Base-by-base conservation (phyloP, 1,284 basidiomycete species). In the Porogramme epimiltina region DNA sequence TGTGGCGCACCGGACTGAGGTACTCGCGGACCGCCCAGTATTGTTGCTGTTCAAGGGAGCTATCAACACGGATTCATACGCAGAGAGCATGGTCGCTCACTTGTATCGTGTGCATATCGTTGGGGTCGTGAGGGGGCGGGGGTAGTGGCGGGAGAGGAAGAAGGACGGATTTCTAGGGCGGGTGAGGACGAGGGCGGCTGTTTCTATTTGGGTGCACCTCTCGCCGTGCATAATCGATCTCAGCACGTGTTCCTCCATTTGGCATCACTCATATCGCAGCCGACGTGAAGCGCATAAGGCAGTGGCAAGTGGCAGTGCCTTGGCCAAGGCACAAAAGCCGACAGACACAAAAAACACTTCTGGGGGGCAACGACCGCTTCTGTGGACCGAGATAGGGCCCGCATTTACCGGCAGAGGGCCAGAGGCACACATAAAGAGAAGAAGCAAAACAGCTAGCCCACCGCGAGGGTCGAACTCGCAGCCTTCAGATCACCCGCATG, bases 11-110 rank as follows among this genome's bases (percentile, higher is more conserved):
- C 5, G 96, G 96, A 55, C 93, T 93, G 55, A 99, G 87, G 71
- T 97, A 97, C 71, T 98, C 96, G 64, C 96, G 86, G 55, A 98
- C 89, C 11, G 93, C 91, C 89, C 93, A 97, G 72, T 91, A 93
- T 78, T 96, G 93, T 75, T 89, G 85, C 84, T 89, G 47, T n/a
- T 49, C n/a, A n/a, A 31, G 22, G 15, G 52, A 45, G 41, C 39
- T 19, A 26, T 31, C 13, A 24, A 16, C 38, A 31, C n/a, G 34
- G 16, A 5, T 13, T 6, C n/a, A 37, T 4, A 18, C 34, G 34
- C 5, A 16, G 34, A 22, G 15, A 13, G 3, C 24, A 9, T 10
- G 16, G 2, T 13, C 71, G 34, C 34, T 38, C 62, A 83, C 87
- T 75, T 87, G 86, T 49, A 90, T 79, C 47, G 87, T 81, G 66